phyloP scores from a whole-genome alignment of 208 protist genomes.

The Tetramitus jugosus region DNA sequence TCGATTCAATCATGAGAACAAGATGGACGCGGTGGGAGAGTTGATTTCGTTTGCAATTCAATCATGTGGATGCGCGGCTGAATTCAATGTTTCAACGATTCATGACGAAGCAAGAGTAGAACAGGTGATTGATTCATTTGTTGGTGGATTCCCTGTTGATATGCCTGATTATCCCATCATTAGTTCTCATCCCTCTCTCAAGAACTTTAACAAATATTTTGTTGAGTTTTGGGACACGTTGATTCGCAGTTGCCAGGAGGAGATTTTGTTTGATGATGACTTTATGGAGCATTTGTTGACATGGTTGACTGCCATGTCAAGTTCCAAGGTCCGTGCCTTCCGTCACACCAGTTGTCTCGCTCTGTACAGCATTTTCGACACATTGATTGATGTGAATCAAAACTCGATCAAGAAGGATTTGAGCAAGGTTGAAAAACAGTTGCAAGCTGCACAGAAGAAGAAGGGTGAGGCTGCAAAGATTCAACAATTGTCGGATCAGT shows the following conservation, averaged over 20 bases:
- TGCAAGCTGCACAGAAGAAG: neutral
- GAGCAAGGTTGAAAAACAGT: neutral
- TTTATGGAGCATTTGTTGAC: neutral
- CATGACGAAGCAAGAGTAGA: no score
- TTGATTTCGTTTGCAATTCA: neutral
- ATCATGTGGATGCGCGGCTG: neutral
- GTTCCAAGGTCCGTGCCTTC: neutral
- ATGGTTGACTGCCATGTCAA: neutral
- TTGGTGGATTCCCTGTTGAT: neutral
- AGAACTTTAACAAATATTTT: conserved; percentile 9
- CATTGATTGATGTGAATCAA: neutral
- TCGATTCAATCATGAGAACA: neutral
- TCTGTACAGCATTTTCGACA: neutral
- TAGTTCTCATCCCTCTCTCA: neutral
- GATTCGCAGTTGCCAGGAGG: neutral
- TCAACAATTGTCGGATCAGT: neutral
- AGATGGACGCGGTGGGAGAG: neutral
- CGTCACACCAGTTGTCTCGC: neutral
- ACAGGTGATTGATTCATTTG: neutral
- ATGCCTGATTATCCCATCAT: conserved; percentile 1
- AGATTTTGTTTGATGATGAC: neutral
- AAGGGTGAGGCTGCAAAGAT: neutral
- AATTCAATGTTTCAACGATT: neutral
- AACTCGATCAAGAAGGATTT: neutral
- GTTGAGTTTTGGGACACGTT: conserved; percentile 7